A percentile compares a stretch with the other conserved stretches of the same genome.
Conservation (phyloP, 2,329 filamentous ascomycete species). For the Aspergillus sp. region DNA sequence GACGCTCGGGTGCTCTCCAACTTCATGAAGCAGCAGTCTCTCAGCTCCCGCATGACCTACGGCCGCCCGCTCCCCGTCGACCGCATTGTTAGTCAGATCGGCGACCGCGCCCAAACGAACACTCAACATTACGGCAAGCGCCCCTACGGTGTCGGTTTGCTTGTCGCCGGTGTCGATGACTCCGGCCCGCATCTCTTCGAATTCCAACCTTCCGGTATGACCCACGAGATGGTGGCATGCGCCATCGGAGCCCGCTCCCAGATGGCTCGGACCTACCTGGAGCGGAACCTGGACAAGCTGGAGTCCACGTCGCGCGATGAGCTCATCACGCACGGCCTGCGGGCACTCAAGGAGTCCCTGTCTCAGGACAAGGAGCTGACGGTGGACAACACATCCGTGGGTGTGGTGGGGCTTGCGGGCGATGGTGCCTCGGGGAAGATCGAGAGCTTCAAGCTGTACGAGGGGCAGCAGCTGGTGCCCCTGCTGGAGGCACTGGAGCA, state of each 20-base stretch:
- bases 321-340: slow-evolving; percentile 85
- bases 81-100: slow-evolving; percentile 87
- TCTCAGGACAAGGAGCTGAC: slow-evolving; percentile 97
- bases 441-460: slow-evolving; percentile 86
- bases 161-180: slow-evolving; percentile 92
- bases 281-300: slow-evolving; percentile 87
- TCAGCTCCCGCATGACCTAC: slow-evolving; percentile 93
- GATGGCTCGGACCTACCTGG: slow-evolving; percentile 96
- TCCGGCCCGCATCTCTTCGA: slow-evolving; percentile 95
- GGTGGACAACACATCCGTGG: slow-evolving; percentile 93
- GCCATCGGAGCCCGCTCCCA: slow-evolving; percentile 94
- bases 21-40: slow-evolving; percentile 99
- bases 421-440: slow-evolving; percentile 57
- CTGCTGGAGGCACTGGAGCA: slow-evolving; percentile 74
- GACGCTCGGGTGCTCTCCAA: slow-evolving; percentile 99
- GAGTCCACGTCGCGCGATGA: slow-evolving; percentile 75
- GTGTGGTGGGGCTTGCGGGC: slow-evolving; percentile 69
- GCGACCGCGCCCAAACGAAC: slow-evolving; percentile 94
- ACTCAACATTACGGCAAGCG: slow-evolving; percentile 97
- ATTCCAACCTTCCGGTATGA: slow-evolving; percentile 95
- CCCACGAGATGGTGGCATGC: slow-evolving; percentile 94
- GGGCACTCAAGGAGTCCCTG: slow-evolving; percentile 90
- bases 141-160: slow-evolving; percentile 90
- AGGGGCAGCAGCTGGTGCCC: slow-evolving; percentile 81
- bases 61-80: slow-evolving; percentile 89